Base-by-base conservation (phyloP, 306 rosid genomes). In the Hylodesmum podocarpum region DNA sequence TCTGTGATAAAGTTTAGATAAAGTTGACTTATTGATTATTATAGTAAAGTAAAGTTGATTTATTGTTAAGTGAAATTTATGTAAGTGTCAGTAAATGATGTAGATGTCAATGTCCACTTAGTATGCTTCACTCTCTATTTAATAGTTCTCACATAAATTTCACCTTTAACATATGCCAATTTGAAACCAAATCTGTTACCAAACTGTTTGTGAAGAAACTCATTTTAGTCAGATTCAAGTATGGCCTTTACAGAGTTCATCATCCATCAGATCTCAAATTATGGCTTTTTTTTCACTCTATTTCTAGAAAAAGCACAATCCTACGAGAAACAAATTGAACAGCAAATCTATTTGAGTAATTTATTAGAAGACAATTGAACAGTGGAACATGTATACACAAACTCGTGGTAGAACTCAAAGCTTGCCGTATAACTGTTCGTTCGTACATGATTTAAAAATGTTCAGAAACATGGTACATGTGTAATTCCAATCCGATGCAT, bases 261-360 rank as follows among this genome's bases (percentile, higher is more conserved):
- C 25, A 36, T 39, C 25, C 62, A 19, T 37, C 31, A 36, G 5
- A 72, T 66, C 36, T 73, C 83, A 66, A 24, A 77, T 77, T 53
- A 63, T 53, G 66, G 27, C 81, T 78, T 57, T 78, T 81, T 81
- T n/a, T n/a, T n/a, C n/a, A n/a, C 66, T 79, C 86, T 71, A 76
- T 43, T 62, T 40, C 68, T 46, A 58, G 73, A 76, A 51, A 51
- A 66, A 6, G 62, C 72, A 68, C 76, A 37, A 55, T 8, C 57
- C 76, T 41, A 29, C 37, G 27, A 53, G 72, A 55, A 44, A 4
- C 7, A 54, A 24, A 31, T 43, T 66, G 16, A 25, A 16, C 8
- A 65, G 43, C 15, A 24, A 10, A 67, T 11, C n/a, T 46, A 62
- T 14, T 16, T 71, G 36, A 37, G 67, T 13, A 41, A 39, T 25